Base-by-base conservation (phyloP, 164 flowering plant genomes). In the Macadamia integrifolia region DNA sequence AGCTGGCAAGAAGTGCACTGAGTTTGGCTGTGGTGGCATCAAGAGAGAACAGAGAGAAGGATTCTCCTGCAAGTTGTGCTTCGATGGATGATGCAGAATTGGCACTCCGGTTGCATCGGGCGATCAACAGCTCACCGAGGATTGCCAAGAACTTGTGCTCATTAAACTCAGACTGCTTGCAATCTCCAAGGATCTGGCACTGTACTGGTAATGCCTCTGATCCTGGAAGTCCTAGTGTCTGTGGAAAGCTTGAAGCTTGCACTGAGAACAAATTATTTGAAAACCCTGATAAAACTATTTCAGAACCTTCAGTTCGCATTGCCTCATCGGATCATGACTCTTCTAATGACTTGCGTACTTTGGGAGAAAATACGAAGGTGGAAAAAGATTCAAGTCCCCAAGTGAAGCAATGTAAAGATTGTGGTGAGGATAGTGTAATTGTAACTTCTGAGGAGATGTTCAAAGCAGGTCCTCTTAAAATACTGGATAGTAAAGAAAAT, bases 61-160 rank as follows among this genome's bases (percentile, higher is more conserved):
- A 46, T 42, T n/a, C 60, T 28, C 13, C 15, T 31, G 32, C 50
- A 42, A 64, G 63, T 49, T 35, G 43, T 62, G 66, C 15, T 55
- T 28, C 29, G 57, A 72, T 71, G 56, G 80, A 77, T 68, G 87
- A 83, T 73, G 77, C 72, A 3, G 79, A 78, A 66, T 74, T 87
- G 76, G 88, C 89, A 1, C 28, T 79, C 65, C 74, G 53, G 74
- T 75, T 86, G 81, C 87, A 82, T 67, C 71, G 84, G 11, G 78
- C 75, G 0, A 77, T 88, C 69, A 85, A 85, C 70, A 73, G 87
- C 75, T 86, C 91, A 0, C 83, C 83, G 0, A 82, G 89, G 74
- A 80, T 84, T 68, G 74, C 74, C 6, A 81, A 68, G 77, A 72
- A 72, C 60, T 57, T 65, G 42, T 32, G 80, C 35, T 62, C 55